phyloP scores from a whole-genome alignment of 257 asterid genomes.

The Solanum neorickii region DNA sequence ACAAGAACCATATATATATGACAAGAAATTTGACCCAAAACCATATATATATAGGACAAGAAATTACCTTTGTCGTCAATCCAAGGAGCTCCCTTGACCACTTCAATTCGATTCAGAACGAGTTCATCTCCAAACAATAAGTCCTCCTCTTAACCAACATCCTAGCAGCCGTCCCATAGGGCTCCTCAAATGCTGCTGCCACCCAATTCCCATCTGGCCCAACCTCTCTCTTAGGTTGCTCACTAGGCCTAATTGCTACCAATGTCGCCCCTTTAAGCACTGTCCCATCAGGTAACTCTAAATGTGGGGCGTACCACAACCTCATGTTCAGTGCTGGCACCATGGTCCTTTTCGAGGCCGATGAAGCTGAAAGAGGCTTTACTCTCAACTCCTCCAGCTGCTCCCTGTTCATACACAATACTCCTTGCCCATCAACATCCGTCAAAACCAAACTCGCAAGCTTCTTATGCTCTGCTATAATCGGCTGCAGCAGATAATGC shows the following conservation, averaged over 20 bases:
- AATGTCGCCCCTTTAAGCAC: conserved; percentile 78
- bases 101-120: conserved; percentile 32
- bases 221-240: conserved; percentile 52
- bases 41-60: neutral
- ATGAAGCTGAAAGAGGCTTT: conserved; percentile 78
- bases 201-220: conserved; percentile 58
- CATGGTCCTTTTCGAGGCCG: conserved; percentile 77
- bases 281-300: conserved; percentile 77
- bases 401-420: conserved; percentile 67
- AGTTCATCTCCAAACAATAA: conserved; percentile 86
- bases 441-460: conserved; percentile 57
- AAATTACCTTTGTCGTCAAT: conserved; percentile 17
- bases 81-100: neutral
- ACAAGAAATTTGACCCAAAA: neutral
- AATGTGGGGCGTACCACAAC: conserved; percentile 67
- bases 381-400: conserved; percentile 85
- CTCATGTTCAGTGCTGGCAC: conserved; percentile 84
- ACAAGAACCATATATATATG: neutral
- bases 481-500: conserved; percentile 75
- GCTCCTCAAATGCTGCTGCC: conserved; percentile 66
- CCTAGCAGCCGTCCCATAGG: conserved; percentile 65
- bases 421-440: conserved; percentile 82
- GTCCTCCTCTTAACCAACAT: conserved; percentile 84
- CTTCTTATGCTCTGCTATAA: conserved; percentile 67
- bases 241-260: conserved; percentile 82